Evolutionary conservation across 495 filamentous ascomycete species (phyloP).

Genomic region (Aspergillus bertholletiae): DNA sequence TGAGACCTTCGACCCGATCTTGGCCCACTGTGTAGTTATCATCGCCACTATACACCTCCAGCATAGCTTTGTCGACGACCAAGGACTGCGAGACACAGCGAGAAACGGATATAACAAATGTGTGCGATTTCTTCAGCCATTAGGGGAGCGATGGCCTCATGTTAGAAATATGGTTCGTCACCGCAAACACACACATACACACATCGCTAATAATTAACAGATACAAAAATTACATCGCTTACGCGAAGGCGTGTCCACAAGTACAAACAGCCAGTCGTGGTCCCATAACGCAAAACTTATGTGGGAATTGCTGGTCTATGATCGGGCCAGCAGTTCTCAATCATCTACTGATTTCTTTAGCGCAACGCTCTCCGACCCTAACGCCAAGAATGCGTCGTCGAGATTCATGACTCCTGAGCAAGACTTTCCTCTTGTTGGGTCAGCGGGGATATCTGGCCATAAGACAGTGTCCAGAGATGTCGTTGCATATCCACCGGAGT

Average conservation of each 20-base stretch:
- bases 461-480: slow-evolving; percentile 30
- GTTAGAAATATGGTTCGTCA: slow-evolving; percentile 23
- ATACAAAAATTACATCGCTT: slow-evolving; percentile 23
- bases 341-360: slow-evolving; percentile 24
- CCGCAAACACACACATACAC: slow-evolving; percentile 10
- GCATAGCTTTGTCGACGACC: slow-evolving; percentile 35
- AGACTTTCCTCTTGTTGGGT: slow-evolving; percentile 32
- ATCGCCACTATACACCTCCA: slow-evolving; percentile 35
- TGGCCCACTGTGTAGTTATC: slow-evolving; percentile 31
- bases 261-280: slow-evolving; percentile 20
- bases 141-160: slow-evolving; percentile 28
- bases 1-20: slow-evolving; percentile 31
- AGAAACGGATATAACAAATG: slow-evolving; percentile 29
- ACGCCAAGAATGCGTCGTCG: slow-evolving; percentile 3
- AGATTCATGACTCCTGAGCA: slow-evolving; percentile 19
- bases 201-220: neutral
- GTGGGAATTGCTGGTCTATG: slow-evolving; percentile 30
- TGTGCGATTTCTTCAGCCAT: slow-evolving; percentile 21
- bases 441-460: slow-evolving; percentile 33
- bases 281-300: slow-evolving; percentile 27
- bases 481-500: slow-evolving; percentile 31
- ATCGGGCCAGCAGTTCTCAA: slow-evolving; percentile 22
- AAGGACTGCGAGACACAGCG: slow-evolving; percentile 27
- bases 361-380: slow-evolving; percentile 20
- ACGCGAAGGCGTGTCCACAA: slow-evolving; percentile 26